These are phyloP conservation scores for Candida peoriensis DNA, from an alignment of 805 yeast genomes.

Conservation along the genomic window DNA sequence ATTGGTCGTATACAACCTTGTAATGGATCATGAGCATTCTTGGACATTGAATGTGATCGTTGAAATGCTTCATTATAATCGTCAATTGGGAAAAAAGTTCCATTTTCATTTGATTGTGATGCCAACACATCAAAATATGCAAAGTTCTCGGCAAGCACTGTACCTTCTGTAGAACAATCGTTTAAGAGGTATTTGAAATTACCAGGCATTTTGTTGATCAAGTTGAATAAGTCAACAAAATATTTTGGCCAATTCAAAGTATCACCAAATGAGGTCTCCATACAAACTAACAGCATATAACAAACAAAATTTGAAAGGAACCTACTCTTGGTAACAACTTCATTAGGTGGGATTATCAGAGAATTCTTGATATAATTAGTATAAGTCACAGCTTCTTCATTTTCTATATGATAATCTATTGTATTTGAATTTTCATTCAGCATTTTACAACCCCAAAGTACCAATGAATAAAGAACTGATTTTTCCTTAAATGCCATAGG, in stretches of 20 bases:
- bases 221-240: conserved; percentile 14
- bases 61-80: conserved; percentile 16
- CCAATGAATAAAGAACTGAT: conserved; percentile 39
- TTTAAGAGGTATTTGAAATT: conserved; percentile 11
- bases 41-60: conserved; percentile 1
- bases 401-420: conserved; percentile 8
- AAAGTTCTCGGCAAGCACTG: conserved; percentile 21
- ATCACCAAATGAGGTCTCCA: conserved; percentile 23
- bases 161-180: conserved; percentile 13
- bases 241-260: conserved; percentile 17
- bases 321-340: conserved; percentile 18
- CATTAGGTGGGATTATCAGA: not conserved
- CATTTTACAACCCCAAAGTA: conserved; percentile 48
- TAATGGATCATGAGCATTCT: conserved; percentile 10
- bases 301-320: conserved; percentile 14
- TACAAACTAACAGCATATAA: conserved; percentile 18
- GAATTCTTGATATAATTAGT: conserved; percentile 4
- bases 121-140: conserved; percentile 21
- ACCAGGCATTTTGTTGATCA: conserved; percentile 20
- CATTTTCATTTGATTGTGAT: conserved; percentile 24
- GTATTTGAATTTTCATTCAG: conserved; percentile 8
- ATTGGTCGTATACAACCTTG: conserved; percentile 25
- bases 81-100: conserved; percentile 21
- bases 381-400: conserved; percentile 13
- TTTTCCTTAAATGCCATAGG: conserved; percentile 39